These are phyloP conservation scores for Fusarium nurragi DNA, from an alignment of 2,329 filamentous ascomycete species.

Conservation along the genomic window DNA sequence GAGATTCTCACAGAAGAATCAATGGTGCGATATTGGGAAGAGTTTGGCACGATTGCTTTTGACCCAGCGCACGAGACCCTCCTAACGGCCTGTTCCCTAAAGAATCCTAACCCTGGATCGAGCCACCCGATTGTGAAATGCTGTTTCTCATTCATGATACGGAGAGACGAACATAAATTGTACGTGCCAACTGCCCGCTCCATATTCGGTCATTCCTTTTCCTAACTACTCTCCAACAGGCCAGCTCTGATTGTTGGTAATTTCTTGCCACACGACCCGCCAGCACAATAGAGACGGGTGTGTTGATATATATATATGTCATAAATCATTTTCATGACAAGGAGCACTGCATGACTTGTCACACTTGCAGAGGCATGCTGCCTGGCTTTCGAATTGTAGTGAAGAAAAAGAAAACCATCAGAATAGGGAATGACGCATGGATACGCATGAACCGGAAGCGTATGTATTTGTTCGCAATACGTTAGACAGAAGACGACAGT, in stretches of 20 bases:
- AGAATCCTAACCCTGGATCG: conserved; percentile 77
- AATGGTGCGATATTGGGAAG: conserved; percentile 97
- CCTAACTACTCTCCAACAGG: conserved; percentile 60
- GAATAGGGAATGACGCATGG: conserved; percentile 29
- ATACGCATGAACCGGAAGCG: conserved; percentile 23
- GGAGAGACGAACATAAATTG: conserved; percentile 96
- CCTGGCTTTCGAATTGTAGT: conserved; percentile 4
- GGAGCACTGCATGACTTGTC: conserved; percentile 1
- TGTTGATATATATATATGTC: background rate
- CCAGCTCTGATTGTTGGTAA: conserved; percentile 96
- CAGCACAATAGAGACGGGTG: conserved; percentile 34
- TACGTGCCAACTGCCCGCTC: conserved; percentile 59
- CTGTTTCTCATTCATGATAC: conserved; percentile 97
- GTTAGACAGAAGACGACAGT: conserved; percentile 31
- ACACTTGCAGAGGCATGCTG: background rate
- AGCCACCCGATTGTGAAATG: conserved; percentile 83
- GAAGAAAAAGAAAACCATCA: conserved; percentile 18
- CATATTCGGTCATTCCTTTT: background rate
- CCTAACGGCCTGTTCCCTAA: conserved; percentile 90
- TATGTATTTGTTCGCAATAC: conserved; percentile 32
- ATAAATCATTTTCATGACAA: background rate
- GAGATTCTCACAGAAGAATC: conserved; percentile 96
- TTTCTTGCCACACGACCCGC: conserved; percentile 85
- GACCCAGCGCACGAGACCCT: conserved; percentile 94
- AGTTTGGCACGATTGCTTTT: conserved; percentile 97